Evolutionary conservation across 1,284 basidiomycete genomes (phyloP).

Genomic region (Exobasidium cylindrosporum): DNA sequence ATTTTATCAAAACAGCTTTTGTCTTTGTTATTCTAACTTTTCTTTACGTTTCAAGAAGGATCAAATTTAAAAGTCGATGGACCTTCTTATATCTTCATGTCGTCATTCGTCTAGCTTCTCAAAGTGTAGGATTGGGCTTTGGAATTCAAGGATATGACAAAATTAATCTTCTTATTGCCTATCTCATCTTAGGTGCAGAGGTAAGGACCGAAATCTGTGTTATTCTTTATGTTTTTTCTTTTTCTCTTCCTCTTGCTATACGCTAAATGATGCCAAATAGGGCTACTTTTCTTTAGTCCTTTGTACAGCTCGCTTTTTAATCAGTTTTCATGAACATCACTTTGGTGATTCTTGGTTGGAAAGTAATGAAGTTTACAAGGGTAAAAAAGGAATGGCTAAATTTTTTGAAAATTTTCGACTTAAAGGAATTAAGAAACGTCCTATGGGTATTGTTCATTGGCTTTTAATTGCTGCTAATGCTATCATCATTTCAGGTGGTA

Average conservation of each 20-base stretch:
- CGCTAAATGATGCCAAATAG: too few species aligned
- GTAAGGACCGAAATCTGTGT: too few species aligned
- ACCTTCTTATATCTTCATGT: background rate
- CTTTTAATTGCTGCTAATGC: background rate
- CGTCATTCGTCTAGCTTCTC: background rate
- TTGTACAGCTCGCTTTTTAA: background rate
- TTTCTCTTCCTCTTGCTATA: too few species aligned
- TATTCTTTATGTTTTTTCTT: too few species aligned
- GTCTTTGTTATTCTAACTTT: background rate
- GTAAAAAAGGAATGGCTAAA: background rate
- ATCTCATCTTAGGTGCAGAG: background rate
- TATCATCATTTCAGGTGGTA: background rate
- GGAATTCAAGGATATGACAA: background rate
- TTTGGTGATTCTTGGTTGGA: background rate
- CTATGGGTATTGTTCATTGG: background rate
- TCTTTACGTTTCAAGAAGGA: background rate
- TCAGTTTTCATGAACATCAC: background rate
- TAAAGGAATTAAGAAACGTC: background rate
- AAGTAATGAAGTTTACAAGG: background rate
- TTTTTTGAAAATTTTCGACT: background rate
- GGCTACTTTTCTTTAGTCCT: background rate
- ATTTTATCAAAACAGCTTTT: too few species aligned
- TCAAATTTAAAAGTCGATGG: background rate
- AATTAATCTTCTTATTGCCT: background rate
- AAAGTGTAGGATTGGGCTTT: background rate